Evolutionary conservation across 768 basidiomycete genomes (phyloP).

Genomic region (Kwoniella botswanensis): DNA sequence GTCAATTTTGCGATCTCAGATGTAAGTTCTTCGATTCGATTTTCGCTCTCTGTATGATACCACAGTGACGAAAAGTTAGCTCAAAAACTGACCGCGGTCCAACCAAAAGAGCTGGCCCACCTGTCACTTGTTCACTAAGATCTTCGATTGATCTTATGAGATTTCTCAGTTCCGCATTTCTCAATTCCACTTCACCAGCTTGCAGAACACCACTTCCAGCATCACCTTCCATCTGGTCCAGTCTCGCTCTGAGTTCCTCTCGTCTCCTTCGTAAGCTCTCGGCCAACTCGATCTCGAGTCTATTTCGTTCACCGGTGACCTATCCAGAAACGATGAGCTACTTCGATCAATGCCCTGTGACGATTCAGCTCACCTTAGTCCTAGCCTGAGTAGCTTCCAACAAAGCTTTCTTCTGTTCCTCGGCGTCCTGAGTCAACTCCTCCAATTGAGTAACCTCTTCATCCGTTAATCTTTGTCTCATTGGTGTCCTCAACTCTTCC

Average conservation of each 20-base stretch:
- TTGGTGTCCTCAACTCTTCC: slow-evolving; percentile 73
- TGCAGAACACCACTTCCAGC: slow-evolving; percentile 72
- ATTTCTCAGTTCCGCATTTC: slow-evolving; percentile 70
- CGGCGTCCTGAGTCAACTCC: slow-evolving; percentile 74
- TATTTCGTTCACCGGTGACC: slow-evolving; percentile 76
- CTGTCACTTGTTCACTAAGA: slow-evolving; percentile 64
- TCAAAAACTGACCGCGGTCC: neutral
- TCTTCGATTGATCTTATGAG: slow-evolving; percentile 71
- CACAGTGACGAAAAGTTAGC: neutral
- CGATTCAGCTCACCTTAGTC: slow-evolving; percentile 66
- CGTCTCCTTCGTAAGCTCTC: slow-evolving; percentile 80
- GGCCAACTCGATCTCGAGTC: slow-evolving; percentile 88
- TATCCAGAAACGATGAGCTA: slow-evolving; percentile 49
- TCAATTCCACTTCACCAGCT: slow-evolving; percentile 57
- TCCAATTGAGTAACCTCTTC: slow-evolving; percentile 75
- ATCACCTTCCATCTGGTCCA: slow-evolving; percentile 71
- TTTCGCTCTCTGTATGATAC: slow-evolving; percentile 60
- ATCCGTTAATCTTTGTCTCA: slow-evolving; percentile 73
- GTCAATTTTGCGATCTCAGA: slow-evolving; percentile 53
- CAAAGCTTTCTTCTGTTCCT: slow-evolving; percentile 72
- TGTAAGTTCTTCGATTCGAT: slow-evolving; percentile 69
- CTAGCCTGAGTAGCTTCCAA: slow-evolving; percentile 71
- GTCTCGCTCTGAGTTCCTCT: slow-evolving; percentile 75
- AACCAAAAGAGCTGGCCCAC: slow-evolving; percentile 55
- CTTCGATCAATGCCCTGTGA: no score